Evolutionary conservation across 345 rosid genomes (phyloP), one percentile per base, ranked within the genome.

Genomic region (Cardiospermum halicacabum): DNA sequence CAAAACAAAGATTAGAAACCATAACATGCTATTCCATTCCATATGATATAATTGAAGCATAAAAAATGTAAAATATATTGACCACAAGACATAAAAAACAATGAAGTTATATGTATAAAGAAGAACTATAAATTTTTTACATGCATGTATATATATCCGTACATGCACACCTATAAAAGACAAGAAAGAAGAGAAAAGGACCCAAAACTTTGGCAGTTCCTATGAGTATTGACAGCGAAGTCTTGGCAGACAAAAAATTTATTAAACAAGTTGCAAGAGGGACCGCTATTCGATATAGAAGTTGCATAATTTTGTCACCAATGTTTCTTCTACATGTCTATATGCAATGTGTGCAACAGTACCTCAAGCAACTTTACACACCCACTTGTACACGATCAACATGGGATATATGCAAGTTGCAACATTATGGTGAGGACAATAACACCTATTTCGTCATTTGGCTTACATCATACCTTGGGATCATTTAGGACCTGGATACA

Each of bases 231-330:
- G 7, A 18, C 32, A 45, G n/a, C 53, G 5, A 11, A n/a, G 39
- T 8, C 18, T 18, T 5, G 24, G 3, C 24, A n/a, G 11, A 47
- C 24, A 47, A 47, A n/a, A n/a, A 45, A 67, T 3, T 58, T 22
- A 64, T 59, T 8, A 72, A 69, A 39, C 77, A 62, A 77, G 72
- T 73, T 69, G 77, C 70, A 58, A 0, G 47, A 47, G 64, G 51
- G 47, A 11, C 67, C 69, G 27, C 7, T 43, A 3, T 15, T 56
- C 21, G 7, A 49, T 39, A 75, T 50, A 71, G n/a, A n/a, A n/a
- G 37, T 68, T 71, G 73, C 71, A 54, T 18, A 32, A 32, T 37
- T 60, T 19, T 62, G 56, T 56, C 56, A 21, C 57, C 47, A 9
- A 45, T 10, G 30, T 64, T 13, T 28, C 47, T n/a, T n/a, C n/a